Evolutionary conservation across 495 filamentous ascomycete genomes (phyloP).

Genomic region (Xylaria scruposa): DNA sequence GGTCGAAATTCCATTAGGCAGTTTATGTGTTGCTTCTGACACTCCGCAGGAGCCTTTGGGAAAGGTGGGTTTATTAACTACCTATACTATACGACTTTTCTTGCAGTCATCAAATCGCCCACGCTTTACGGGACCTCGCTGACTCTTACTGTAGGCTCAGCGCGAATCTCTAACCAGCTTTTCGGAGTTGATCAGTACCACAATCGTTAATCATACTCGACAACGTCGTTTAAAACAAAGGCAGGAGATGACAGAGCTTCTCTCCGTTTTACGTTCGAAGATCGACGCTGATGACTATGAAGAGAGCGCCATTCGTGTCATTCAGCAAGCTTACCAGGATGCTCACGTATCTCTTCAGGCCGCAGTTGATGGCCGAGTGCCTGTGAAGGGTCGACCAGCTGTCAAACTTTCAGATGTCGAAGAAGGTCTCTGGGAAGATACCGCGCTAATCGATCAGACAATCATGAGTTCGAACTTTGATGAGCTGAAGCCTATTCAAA

Average conservation of each 20-base stretch:
- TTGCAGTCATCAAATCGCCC: background rate
- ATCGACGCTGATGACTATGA: conserved; percentile 11
- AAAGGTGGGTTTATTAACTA: background rate
- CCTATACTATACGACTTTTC: background rate
- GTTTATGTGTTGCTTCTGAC: conserved; percentile 23
- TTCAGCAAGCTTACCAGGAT: conserved; percentile 6
- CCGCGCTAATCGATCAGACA: conserved; percentile 12
- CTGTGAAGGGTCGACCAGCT: background rate
- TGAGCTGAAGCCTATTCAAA: background rate
- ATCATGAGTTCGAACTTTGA: conserved; percentile 26
- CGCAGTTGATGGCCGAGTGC: background rate
- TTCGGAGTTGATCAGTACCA: conserved; percentile 8
- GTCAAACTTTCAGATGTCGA: conserved; percentile 13
- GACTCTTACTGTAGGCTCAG: background rate
- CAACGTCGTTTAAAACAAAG: background rate
- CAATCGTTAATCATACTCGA: conserved; percentile 17
- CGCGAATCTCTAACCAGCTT: conserved; percentile 10
- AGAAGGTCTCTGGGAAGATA: conserved; percentile 20
- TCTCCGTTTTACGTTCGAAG: background rate
- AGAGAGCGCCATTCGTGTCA: background rate
- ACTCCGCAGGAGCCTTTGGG: conserved; percentile 21
- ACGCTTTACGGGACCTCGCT: background rate
- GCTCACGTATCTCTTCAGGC: background rate
- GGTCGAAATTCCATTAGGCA: conserved; percentile 9
- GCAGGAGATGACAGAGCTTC: conserved; percentile 12